Evolutionary conservation across 331 rosid genomes (phyloP), one percentile per base, ranked within the genome.

Genomic region (Stylosanthes scabra): DNA sequence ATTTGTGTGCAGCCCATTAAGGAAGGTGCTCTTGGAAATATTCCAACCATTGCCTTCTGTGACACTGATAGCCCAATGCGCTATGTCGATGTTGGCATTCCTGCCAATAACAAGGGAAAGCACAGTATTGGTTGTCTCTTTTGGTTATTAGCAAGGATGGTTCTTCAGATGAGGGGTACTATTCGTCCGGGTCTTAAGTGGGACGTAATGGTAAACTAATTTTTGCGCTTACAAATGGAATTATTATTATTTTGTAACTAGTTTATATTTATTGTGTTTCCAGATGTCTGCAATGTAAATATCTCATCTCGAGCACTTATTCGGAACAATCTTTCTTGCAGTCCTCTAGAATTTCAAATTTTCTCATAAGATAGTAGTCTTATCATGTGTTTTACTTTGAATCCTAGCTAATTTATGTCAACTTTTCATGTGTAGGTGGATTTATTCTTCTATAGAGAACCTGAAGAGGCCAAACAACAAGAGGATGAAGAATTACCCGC

Each of bases 41-140:
- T 93, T 11, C 98, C 98, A 0, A 89, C 96, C 3, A 91, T 93
- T 61, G 98, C 98, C 8, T 93, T 93, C 52, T 93, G 98, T 5
- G 98, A 93, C 58, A 91, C 98, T 9, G 98, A 93, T n/a, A n/a
- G n/a, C 80, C 98, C 97, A 4, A 93, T 93, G 98, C 62, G 86
- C 9, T 88, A 87, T 75, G 98, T 93, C 71, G 97, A 92, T 39
- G 76, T 92, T 60, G 97, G 97, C 20, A 92, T 92, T 74, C 97
- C 97, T 14, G 92, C 96, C 62, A 92, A 92, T 54, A 92, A 92
- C 62, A 92, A 92, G 89, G 97, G 97, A 4, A 92, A 90, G 76
- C 94, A 92, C 65, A 89, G 94, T 75, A 88, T 92, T 34, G 97
- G 97, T 12, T 92, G 97, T 66, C 96, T 92, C 47, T 92, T 92